phyloP scores from a whole-genome alignment of 2,329 filamentous ascomycete genomes.

The Colletotrichum sp. region DNA sequence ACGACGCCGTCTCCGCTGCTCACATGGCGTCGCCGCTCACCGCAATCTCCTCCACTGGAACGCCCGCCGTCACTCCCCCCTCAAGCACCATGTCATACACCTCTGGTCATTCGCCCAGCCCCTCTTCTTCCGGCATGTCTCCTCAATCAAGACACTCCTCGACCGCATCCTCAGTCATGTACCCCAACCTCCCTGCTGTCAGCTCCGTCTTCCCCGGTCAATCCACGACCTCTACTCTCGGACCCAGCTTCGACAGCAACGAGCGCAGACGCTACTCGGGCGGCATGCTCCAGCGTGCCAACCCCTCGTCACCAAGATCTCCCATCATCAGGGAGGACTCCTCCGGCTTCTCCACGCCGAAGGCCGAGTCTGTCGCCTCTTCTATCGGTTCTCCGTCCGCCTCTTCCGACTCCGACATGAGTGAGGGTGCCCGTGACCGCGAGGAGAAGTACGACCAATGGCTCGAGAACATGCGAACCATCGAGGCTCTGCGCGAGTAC shows the following conservation, averaged over 20 bases:
- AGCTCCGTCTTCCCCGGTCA: constrained; percentile 72
- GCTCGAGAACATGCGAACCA: constrained; percentile 69
- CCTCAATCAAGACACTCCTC: constrained; percentile 68
- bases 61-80: constrained; percentile 77
- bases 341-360: constrained; percentile 45
- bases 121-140: constrained; percentile 74
- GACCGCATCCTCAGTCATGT: constrained; percentile 67
- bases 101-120: constrained; percentile 76
- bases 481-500: constrained; percentile 65
- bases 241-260: constrained; percentile 67
- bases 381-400: constrained; percentile 60
- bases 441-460: constrained; percentile 69
- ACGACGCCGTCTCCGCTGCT: constrained; percentile 52
- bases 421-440: constrained; percentile 57
- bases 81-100: constrained; percentile 79
- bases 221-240: constrained; percentile 73
- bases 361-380: constrained; percentile 46
- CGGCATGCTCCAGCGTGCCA: constrained; percentile 68
- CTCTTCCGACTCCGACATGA: constrained; percentile 58
- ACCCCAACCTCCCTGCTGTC: constrained; percentile 76
- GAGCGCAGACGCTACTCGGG: constrained; percentile 70
- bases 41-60: constrained; percentile 67
- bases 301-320: constrained; percentile 44
- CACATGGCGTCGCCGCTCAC: constrained; percentile 67
- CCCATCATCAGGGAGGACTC: constrained; percentile 40